Evolutionary conservation across 2,329 filamentous ascomycete species (phyloP).

Genomic region (Phaeoacremonium minimum): DNA sequence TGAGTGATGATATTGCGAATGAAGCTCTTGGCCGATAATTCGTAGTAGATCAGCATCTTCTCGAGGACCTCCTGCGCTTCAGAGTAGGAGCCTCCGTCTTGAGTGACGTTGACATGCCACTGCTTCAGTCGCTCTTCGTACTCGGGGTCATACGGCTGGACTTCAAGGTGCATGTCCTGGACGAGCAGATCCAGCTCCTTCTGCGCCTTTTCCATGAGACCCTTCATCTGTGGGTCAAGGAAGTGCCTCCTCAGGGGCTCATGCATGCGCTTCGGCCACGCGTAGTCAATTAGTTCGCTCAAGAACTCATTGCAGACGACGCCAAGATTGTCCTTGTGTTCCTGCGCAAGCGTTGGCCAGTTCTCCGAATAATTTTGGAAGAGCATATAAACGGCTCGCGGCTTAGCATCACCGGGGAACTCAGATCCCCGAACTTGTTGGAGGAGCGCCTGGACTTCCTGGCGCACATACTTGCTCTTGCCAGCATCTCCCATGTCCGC

Average conservation of each 20-base stretch:
- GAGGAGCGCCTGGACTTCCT: slow-evolving; percentile 44
- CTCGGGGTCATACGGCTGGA: slow-evolving; percentile 49
- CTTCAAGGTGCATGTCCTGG: slow-evolving; percentile 47
- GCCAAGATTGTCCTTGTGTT: slow-evolving; percentile 49
- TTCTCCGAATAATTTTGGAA: slow-evolving; percentile 49
- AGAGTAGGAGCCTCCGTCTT: slow-evolving; percentile 40
- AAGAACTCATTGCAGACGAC: slow-evolving; percentile 52
- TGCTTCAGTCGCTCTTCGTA: slow-evolving; percentile 45
- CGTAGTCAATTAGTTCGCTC: slow-evolving; percentile 43
- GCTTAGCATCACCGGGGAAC: slow-evolving; percentile 47
- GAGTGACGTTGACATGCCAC: slow-evolving; percentile 37
- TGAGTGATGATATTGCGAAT: slow-evolving; percentile 49
- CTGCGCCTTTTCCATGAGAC: slow-evolving; percentile 40
- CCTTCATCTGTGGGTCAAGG: slow-evolving; percentile 42
- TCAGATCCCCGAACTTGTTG: slow-evolving; percentile 48
- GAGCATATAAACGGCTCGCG: slow-evolving; percentile 47
- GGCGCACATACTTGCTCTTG: slow-evolving; percentile 42
- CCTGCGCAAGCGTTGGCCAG: slow-evolving; percentile 46
- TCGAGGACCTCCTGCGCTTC: slow-evolving; percentile 49
- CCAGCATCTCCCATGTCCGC: slow-evolving; percentile 21
- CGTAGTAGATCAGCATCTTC: slow-evolving; percentile 54
- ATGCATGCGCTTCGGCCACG: slow-evolving; percentile 47
- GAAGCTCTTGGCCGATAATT: slow-evolving; percentile 46
- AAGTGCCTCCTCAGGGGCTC: slow-evolving; percentile 45
- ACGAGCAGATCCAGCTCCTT: slow-evolving; percentile 39